Evolutionary conservation across 202 grass and related monocot species (phyloP).

Genomic region (Schoenoplectus triqueter): DNA sequence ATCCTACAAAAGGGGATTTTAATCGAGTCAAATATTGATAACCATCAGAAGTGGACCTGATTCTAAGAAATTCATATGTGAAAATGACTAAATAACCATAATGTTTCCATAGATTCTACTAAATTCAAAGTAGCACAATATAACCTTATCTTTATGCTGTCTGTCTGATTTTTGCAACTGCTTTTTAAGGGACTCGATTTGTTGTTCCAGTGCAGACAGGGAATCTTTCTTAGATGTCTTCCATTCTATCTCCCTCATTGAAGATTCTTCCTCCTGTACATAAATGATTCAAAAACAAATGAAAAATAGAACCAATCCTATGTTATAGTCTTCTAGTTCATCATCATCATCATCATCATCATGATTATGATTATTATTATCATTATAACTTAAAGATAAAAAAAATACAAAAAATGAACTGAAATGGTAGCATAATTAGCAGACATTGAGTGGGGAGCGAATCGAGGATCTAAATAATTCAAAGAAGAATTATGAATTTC

Average conservation of each 20-base stretch:
- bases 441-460: not conserved
- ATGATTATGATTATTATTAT: no score
- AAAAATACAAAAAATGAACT: not conserved
- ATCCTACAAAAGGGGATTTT: conserved; percentile 21
- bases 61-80: not conserved
- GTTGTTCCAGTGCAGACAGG: conserved; percentile 62
- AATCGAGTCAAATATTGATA: conserved; percentile 17
- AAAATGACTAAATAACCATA: conserved; percentile 11
- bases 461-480: not conserved
- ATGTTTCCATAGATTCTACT: not conserved
- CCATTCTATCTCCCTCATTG: conserved; percentile 72
- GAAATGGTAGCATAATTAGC: not conserved
- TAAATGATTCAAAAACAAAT: conserved; percentile 6
- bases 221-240: conserved; percentile 73
- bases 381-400: not conserved
- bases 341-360: no score
- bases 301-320: conserved; percentile 4
- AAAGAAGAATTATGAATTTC: not conserved
- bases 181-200: conserved; percentile 74
- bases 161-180: conserved; percentile 63
- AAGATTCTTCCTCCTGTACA: conserved; percentile 72
- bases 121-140: not conserved
- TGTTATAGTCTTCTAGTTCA: no score
- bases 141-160: conserved; percentile 69
- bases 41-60: not conserved